Conservation (phyloP, 148 eudicot genomes). For the Camellia sinensis region DNA sequence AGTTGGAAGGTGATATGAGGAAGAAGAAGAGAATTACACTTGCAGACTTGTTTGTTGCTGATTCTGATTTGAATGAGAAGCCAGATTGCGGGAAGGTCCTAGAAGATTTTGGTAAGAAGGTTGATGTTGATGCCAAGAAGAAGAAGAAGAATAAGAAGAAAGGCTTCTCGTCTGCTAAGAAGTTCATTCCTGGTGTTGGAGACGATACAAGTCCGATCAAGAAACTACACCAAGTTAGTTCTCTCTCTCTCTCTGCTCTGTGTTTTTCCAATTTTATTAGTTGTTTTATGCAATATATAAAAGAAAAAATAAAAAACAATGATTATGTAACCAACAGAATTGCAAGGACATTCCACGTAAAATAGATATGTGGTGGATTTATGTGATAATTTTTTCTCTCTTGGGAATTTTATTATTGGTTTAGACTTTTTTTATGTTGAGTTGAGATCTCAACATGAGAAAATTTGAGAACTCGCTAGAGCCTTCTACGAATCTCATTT, state of each 20-base stretch:
- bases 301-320: too few species aligned
- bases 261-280: too few species aligned
- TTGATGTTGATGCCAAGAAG: background rate
- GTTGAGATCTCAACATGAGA: too few species aligned
- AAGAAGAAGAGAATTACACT: slow-evolving; percentile 44
- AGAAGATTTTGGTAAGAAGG: slow-evolving; percentile 5
- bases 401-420: too few species aligned
- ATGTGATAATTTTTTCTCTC: too few species aligned
- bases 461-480: too few species aligned
- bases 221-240: slow-evolving; percentile 53
- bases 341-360: too few species aligned
- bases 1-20: slow-evolving; percentile 12
- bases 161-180: slow-evolving; percentile 43
- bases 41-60: slow-evolving; percentile 59
- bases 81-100: slow-evolving; percentile 16
- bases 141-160: background rate
- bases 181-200: slow-evolving; percentile 23
- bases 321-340: too few species aligned
- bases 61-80: slow-evolving; percentile 16
- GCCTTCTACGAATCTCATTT: too few species aligned
- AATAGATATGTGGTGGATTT: too few species aligned
- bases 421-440: too few species aligned
- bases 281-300: too few species aligned
- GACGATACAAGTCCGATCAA: slow-evolving; percentile 43
- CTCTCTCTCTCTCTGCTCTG: background rate